Percentiles rank a stretch among this genome's conserved stretches.
Evolutionary conservation across 768 basidiomycete species (phyloP).

Genomic region (Russula foetens): DNA sequence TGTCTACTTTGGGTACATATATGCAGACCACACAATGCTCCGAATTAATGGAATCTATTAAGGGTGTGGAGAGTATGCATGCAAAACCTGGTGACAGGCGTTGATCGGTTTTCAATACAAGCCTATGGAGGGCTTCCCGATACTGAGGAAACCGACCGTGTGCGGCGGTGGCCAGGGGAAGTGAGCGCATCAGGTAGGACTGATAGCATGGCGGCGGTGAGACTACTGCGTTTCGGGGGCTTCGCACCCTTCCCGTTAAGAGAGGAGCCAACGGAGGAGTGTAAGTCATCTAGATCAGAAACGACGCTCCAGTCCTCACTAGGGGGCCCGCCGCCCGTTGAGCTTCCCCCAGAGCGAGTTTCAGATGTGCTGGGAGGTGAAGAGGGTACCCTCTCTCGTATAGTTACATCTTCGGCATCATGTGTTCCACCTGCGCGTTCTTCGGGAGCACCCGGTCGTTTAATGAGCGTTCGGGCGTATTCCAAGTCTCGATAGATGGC

Average conservation of each 20-base stretch:
- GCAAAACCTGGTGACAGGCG: neutral
- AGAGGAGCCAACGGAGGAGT: conserved; percentile 45
- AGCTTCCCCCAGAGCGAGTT: conserved; percentile 21
- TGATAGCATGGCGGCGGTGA: conserved; percentile 20
- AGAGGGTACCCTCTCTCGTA: conserved; percentile 24
- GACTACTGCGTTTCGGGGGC: conserved; percentile 39
- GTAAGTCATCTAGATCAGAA: conserved; percentile 61
- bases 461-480: conserved; percentile 84
- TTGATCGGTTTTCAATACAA: neutral
- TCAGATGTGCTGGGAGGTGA: conserved; percentile 18
- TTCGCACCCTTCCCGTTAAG: conserved; percentile 1
- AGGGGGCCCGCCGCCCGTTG: conserved; percentile 43
- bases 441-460: conserved; percentile 33
- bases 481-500: conserved; percentile 95
- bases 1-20: neutral
- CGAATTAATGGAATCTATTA: conserved; percentile 4
- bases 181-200: conserved; percentile 20
- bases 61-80: neutral
- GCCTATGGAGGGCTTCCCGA: conserved; percentile 8
- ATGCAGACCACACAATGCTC: neutral
- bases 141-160: conserved; percentile 12
- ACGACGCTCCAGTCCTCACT: conserved; percentile 89
- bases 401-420: conserved; percentile 31
- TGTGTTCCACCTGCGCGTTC: conserved; percentile 19
- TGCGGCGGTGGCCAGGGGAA: conserved; percentile 12